Conservation (phyloP, 306 rosid genomes). For the Fragaria iinumae region DNA sequence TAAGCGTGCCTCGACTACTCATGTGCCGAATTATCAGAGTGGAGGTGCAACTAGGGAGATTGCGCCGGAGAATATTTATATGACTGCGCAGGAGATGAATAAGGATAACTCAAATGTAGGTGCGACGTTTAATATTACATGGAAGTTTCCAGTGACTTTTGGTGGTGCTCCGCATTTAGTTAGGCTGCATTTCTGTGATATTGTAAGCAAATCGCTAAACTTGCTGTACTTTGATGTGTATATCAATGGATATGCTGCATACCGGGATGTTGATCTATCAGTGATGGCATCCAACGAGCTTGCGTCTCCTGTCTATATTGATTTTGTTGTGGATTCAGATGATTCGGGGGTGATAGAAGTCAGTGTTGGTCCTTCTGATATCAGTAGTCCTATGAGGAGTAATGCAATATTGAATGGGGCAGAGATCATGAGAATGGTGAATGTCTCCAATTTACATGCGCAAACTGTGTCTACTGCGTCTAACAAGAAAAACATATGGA, state of each 20-base stretch:
- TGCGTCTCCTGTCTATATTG: constrained; percentile 74
- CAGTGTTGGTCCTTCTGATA: constrained; percentile 88
- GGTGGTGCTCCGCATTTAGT: constrained; percentile 51
- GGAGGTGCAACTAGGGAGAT: constrained; percentile 69
- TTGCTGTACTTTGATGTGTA: constrained; percentile 76
- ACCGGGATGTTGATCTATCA: constrained; percentile 80
- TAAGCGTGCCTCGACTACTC: constrained; percentile 47
- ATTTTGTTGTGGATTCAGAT: constrained; percentile 69
- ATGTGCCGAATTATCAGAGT: constrained; percentile 60
- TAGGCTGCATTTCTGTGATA: constrained; percentile 89
- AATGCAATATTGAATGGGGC: constrained; percentile 97
- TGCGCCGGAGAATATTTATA: constrained; percentile 81
- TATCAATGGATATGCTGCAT: constrained; percentile 71
- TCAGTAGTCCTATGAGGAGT: constrained; percentile 54
- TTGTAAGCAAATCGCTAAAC: constrained; percentile 66
- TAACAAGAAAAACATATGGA: constrained; percentile 44
- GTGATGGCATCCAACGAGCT: constrained; percentile 47
- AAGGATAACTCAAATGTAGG: constrained; percentile 41
- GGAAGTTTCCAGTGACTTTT: constrained; percentile 64
- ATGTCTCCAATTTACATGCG: constrained; percentile 21
- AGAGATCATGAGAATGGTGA: constrained; percentile 85
- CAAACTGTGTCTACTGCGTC: constrained; percentile 18
- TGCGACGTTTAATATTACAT: constrained; percentile 70
- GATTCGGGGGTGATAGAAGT: constrained; percentile 52
- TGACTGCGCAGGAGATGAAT: constrained; percentile 92